These are phyloP conservation scores for Didymella keratinophila DNA, from an alignment of 2,329 filamentous ascomycete genomes.

Conservation along the genomic window DNA sequence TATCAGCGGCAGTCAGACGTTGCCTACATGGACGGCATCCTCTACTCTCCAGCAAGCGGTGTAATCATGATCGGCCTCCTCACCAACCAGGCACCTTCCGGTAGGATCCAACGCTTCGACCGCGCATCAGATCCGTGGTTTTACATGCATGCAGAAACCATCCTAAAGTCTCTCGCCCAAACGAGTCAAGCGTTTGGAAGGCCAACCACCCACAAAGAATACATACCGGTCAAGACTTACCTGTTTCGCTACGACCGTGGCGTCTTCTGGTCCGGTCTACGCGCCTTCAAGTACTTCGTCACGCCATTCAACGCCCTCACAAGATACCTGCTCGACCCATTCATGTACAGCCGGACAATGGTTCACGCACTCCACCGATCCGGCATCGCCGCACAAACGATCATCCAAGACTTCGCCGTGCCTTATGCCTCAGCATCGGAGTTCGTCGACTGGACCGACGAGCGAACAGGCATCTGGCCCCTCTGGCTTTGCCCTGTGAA, in stretches of 20 bases:
- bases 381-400: slow-evolving; percentile 62
- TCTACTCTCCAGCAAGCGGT: slow-evolving; percentile 64
- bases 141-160: slow-evolving; percentile 68
- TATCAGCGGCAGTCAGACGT: slow-evolving; percentile 52
- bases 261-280: slow-evolving; percentile 69
- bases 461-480: slow-evolving; percentile 61
- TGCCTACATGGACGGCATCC: slow-evolving; percentile 76
- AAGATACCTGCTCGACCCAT: slow-evolving; percentile 66
- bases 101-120: slow-evolving; percentile 58
- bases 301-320: slow-evolving; percentile 68
- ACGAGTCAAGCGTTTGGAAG: slow-evolving; percentile 10
- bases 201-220: slow-evolving; percentile 42
- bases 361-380: slow-evolving; percentile 69
- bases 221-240: slow-evolving; percentile 61
- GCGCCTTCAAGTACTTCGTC: slow-evolving; percentile 68
- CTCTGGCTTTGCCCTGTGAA: slow-evolving; percentile 66
- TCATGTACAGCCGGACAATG: slow-evolving; percentile 68
- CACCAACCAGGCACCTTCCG: slow-evolving; percentile 56
- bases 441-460: slow-evolving; percentile 63
- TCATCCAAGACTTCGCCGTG: slow-evolving; percentile 70
- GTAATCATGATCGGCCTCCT: slow-evolving; percentile 69
- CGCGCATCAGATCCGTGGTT: slow-evolving; percentile 73
- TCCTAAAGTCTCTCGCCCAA: slow-evolving; percentile 24
- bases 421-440: slow-evolving; percentile 61
- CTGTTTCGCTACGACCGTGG: slow-evolving; percentile 70